Conservation (phyloP, 148 eudicot species). For the Cornus kousa region DNA sequence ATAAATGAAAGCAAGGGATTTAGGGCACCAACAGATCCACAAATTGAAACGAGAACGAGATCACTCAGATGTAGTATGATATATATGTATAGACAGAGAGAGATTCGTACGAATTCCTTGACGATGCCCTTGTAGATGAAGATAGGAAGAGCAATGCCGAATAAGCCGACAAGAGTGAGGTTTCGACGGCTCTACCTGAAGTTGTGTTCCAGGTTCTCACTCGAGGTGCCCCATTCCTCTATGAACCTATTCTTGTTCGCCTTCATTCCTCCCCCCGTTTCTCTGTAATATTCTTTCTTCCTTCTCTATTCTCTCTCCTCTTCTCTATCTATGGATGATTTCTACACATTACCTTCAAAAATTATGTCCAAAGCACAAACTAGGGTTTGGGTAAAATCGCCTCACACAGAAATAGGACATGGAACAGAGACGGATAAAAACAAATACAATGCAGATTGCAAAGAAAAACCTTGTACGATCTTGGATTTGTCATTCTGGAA, state of each 20-base stretch:
- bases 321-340: too few relatives aligned
- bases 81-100: constrained; percentile 1
- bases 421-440: too few relatives aligned
- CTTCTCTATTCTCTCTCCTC: constrained; percentile 21
- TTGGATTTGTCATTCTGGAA: too few relatives aligned
- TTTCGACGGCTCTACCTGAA: constrained; percentile 98
- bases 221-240: constrained; percentile 79
- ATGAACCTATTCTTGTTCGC: constrained; percentile 81
- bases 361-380: too few relatives aligned
- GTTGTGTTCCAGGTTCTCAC: constrained; percentile 87
- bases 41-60: background rate
- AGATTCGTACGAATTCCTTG: constrained; percentile 64
- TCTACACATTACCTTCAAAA: too few relatives aligned
- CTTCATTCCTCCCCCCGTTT: constrained; percentile 98
- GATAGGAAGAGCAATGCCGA: constrained; percentile 82
- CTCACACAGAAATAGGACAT: too few relatives aligned
- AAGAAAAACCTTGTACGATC: too few relatives aligned
- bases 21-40: constrained; percentile 6
- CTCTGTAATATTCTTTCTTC: background rate
- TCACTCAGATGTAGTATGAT: background rate
- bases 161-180: constrained; percentile 73
- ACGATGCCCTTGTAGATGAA: constrained; percentile 92
- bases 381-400: too few relatives aligned
- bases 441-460: too few relatives aligned
- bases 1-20: background rate